Evolutionary conservation across 2,329 filamentous ascomycete genomes (phyloP).

Genomic region (Colletotrichum simmondsii): DNA sequence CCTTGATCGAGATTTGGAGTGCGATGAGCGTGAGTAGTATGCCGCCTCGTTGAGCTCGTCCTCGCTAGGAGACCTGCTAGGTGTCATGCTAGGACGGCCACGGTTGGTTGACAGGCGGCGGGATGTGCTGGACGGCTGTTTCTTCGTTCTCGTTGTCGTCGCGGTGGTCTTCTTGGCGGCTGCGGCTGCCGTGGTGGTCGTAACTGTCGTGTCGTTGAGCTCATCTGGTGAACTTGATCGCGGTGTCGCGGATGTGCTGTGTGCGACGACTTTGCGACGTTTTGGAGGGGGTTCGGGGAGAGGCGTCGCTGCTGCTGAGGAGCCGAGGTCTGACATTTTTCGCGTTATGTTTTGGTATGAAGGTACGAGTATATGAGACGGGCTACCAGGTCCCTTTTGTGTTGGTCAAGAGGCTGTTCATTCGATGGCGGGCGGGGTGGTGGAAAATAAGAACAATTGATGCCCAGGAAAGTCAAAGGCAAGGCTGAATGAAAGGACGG

Average conservation of each 20-base stretch:
- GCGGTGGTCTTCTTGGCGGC: neutral
- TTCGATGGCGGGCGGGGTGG: neutral
- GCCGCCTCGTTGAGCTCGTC: conserved; percentile 37
- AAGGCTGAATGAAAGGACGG: conserved; percentile 13
- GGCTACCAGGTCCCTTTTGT: neutral
- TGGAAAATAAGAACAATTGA: neutral
- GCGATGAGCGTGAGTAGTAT: conserved; percentile 36
- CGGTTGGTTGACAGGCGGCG: conserved; percentile 33
- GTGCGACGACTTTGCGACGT: conserved; percentile 53
- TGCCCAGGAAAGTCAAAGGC: neutral
- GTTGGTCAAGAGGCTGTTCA: neutral
- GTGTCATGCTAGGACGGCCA: conserved; percentile 34
- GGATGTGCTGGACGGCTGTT: conserved; percentile 8
- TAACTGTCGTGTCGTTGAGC: conserved; percentile 8
- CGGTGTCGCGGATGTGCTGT: conserved; percentile 51
- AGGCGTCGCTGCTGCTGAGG: conserved; percentile 35
- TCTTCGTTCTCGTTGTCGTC: conserved; percentile 1
- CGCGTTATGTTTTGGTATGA: neutral
- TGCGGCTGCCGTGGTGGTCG: neutral
- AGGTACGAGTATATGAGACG: neutral
- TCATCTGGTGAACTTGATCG: conserved; percentile 60
- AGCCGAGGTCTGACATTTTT: conserved; percentile 43
- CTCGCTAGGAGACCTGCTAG: conserved; percentile 34
- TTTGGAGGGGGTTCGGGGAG: conserved; percentile 49
- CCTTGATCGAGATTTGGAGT: conserved; percentile 37